Percentiles rank a stretch among this genome's conserved stretches.
These are phyloP conservation scores for Gymnopilus dilepis DNA, from an alignment of 768 basidiomycete genomes.

Conservation along the genomic window DNA sequence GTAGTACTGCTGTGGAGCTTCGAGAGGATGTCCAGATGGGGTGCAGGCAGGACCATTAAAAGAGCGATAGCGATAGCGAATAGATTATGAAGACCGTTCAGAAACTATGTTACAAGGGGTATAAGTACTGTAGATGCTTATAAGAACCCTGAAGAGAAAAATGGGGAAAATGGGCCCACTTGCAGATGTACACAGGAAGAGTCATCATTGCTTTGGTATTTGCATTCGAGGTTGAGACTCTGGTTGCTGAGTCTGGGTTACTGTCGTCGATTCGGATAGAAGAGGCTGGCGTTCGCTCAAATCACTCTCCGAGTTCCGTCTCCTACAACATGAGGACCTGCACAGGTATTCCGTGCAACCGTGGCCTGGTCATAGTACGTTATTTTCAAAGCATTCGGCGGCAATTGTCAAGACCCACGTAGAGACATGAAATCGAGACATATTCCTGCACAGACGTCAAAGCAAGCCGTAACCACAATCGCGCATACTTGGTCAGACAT, in stretches of 20 bases:
- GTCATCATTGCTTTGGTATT: conserved; percentile 12
- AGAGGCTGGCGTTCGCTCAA: conserved; percentile 36
- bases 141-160: no score
- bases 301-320: conserved; percentile 7
- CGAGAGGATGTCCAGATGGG: no score
- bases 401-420: conserved; percentile 30
- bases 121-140: no score
- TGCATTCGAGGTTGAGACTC: conserved; percentile 33
- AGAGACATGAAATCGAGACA: conserved; percentile 45
- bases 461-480: conserved; percentile 35
- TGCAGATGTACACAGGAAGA: background rate
- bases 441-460: conserved; percentile 42
- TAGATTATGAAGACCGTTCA: no score
- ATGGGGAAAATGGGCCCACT: background rate
- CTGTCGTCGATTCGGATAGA: conserved; percentile 25
- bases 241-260: conserved; percentile 29
- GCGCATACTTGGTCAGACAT: conserved; percentile 38
- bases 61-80: no score
- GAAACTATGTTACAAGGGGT: no score
- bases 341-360: conserved; percentile 39
- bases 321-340: conserved; percentile 25
- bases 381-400: background rate
- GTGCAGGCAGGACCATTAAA: no score
- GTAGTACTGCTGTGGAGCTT: no score
- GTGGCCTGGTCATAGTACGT: conserved; percentile 33